Base-by-base conservation (phyloP, 352 stramenopile genomes). In the Pilasporangium apinafurcum region DNA sequence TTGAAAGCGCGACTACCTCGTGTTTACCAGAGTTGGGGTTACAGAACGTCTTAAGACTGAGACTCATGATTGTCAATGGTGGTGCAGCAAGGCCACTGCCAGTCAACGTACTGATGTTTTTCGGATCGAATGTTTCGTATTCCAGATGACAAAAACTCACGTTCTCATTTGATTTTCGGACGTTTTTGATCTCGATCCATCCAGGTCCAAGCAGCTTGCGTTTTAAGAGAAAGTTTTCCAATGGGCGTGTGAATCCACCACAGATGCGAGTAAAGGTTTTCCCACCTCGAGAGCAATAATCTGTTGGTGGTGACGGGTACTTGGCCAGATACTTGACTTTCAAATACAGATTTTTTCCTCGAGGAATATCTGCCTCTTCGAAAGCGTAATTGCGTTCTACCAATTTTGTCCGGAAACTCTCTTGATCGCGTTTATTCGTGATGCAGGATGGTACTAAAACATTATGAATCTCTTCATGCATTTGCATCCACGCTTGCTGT, bases 221-320 rank as follows among this genome's bases (percentile, higher is more conserved):
- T 48, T 97, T 97, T 30, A 99, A 59, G 16, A 99, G 60, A 58
- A 99, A 99, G 17, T 95, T 98, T 67, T 99, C 97, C 5, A 99
- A 66, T 6, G 86, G 86, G 1, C 85, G 83, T 12, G 95, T 96
- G 37, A 87, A 86, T 2, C 79, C 89, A 20, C 96, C 96, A 56
- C 98, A 96, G 60, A 99, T 98, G 37, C 90, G 91, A 35, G 81
- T 73, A 56, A 98, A 98, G 10, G 79, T 88, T 36, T 94, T 66
- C 4, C 93, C 92, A n/a, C 94, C 93, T 17, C 76, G 60, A 3
- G 74, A 65, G 62, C 92, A 98, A 12, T 88, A 53, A 17, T 96
- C 71, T 0, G 68, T 70, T 14, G 75, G 65, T 0, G 95, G 89
- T 2, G 82, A 62, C 6, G 86, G 79, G 61, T 97, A 98, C 51